Evolutionary conservation across 106 monocot species (phyloP), one percentile per base, ranked within the genome.

Genomic region (Dendrobium officinale): DNA sequence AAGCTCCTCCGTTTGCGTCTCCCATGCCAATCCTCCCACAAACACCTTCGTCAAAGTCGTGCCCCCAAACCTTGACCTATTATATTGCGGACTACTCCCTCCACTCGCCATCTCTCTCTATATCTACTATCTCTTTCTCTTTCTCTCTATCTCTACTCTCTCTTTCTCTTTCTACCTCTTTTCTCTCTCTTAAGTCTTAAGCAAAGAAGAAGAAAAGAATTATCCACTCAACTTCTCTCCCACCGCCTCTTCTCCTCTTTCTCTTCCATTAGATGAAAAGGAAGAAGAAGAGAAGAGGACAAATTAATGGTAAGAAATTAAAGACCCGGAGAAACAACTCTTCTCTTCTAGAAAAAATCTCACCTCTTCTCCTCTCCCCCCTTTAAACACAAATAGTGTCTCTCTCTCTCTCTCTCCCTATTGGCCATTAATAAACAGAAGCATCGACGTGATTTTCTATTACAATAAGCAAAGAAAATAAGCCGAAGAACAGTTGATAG

Each of bases 1-100:
- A 72, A 97, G 89, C 79, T 91, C 90, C 58, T 92, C 90, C 48
- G 85, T 89, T 26, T 89, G 86, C 19, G 94, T 97, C 81, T 94
- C 94, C 97, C 97, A 97, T 1, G 97, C 97, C 83, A 97, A 75
- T 1, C 97, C 97, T 20, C 97, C 97, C 1, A 97, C 97, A 73
- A 97, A 97, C 18, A 97, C 97, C 80, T 94, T 97, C 22, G 94
- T 97, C 78, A 84, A 31, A 44, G 97, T 94, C 16, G 94, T 97
- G 80, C 94, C 97, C 15, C 97, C 97, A 61, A 94, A 97, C 80
- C 92, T 92, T 72, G 94, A 91, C 68, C 97, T 79, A 68, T 92
- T 83, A 13, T 81, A 51, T 24, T 77, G 86, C 8, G 80, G 79
- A 18, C 82, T 79, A 5, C 79, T 54, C 47, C 83, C 54, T 9